These are phyloP conservation scores for Emergomyces pasteurianus DNA, from an alignment of 2,329 filamentous ascomycete genomes.

Conservation along the genomic window DNA sequence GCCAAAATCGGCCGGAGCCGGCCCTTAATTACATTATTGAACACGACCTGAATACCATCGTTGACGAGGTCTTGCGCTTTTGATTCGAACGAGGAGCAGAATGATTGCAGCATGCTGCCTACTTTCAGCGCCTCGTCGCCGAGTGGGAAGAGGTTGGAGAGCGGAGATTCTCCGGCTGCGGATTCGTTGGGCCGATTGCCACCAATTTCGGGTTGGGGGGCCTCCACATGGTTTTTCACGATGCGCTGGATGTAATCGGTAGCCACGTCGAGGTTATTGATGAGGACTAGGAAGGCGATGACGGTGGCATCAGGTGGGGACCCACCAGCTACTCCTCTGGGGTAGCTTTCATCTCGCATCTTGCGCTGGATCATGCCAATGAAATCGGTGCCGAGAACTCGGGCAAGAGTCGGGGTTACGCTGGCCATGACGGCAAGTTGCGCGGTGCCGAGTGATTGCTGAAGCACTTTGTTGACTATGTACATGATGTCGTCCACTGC, in stretches of 20 bases:
- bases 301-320: slow-evolving; percentile 81
- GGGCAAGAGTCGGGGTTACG: slow-evolving; percentile 65
- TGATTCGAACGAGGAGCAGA: slow-evolving; percentile 59
- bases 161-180: slow-evolving; percentile 18
- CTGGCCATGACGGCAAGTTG: slow-evolving; percentile 66
- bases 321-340: slow-evolving; percentile 62
- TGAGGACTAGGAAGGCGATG: slow-evolving; percentile 77
- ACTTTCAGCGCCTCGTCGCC: slow-evolving; percentile 62
- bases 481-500: slow-evolving; percentile 99
- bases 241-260: slow-evolving; percentile 87
- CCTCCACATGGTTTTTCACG: slow-evolving; percentile 53
- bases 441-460: slow-evolving; percentile 74
- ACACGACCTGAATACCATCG: slow-evolving; percentile 76
- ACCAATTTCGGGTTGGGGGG: slow-evolving; percentile 10
- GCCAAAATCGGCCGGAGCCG: slow-evolving; percentile 72
- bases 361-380: slow-evolving; percentile 94
- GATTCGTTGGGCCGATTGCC: slow-evolving; percentile 26
- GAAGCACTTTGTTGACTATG: slow-evolving; percentile 84
- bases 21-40: slow-evolving; percentile 74
- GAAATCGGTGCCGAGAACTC: slow-evolving; percentile 79
- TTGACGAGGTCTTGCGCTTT: slow-evolving; percentile 73
- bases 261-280: slow-evolving; percentile 90
- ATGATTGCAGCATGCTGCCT: slow-evolving; percentile 51
- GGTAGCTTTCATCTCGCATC: slow-evolving; percentile 94
- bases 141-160: slow-evolving; percentile 66